phyloP scores from a whole-genome alignment of 805 yeast species.

The Schizosaccharomyces osmophilus region DNA sequence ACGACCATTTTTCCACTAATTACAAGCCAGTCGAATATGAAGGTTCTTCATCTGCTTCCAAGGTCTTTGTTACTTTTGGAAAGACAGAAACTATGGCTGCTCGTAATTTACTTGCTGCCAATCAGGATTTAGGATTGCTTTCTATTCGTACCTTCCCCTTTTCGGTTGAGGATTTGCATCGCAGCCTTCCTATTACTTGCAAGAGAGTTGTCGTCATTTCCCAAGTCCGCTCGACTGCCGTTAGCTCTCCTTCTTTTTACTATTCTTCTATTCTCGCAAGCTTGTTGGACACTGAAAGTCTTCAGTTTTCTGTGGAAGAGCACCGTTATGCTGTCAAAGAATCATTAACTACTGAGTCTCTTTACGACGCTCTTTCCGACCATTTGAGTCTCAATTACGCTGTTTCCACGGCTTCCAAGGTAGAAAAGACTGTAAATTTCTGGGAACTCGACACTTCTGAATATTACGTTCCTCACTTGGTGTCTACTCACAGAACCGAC shows the following conservation, averaged over 20 bases:
- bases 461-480: not conserved
- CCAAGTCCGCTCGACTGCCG: not conserved
- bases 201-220: not conserved
- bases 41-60: not conserved
- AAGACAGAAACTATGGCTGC: not conserved
- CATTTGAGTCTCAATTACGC: not conserved
- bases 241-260: not conserved
- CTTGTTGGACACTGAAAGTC: not conserved
- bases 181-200: not conserved
- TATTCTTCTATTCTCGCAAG: not conserved
- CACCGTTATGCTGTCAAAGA: not conserved
- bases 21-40: not conserved
- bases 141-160: not conserved
- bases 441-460: not conserved
- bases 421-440: not conserved
- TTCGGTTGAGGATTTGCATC: not conserved
- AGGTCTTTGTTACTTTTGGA: not conserved
- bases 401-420: not conserved
- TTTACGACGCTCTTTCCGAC: not conserved
- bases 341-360: not conserved
- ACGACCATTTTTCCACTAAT: not conserved
- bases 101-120: not conserved
- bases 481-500: not conserved
- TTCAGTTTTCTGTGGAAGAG: not conserved
- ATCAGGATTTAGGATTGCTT: not conserved